These are phyloP conservation scores for Boechera divaricarpa DNA, from an alignment of 345 rosid genomes.

Conservation along the genomic window DNA sequence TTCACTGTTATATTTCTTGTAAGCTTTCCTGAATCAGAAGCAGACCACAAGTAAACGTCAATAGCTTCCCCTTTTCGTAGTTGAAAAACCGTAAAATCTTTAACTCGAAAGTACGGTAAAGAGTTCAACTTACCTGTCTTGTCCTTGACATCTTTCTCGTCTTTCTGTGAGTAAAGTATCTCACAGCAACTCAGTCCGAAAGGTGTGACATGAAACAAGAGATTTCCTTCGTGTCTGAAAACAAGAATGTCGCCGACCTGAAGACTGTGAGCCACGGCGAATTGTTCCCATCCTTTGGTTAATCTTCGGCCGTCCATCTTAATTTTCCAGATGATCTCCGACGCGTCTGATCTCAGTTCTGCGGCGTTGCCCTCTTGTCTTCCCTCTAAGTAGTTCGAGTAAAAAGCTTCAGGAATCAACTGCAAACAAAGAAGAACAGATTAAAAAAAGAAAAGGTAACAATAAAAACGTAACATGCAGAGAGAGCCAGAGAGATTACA, in stretches of 20 bases:
- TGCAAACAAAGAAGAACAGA: neutral
- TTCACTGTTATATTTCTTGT: neutral
- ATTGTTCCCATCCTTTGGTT: neutral
- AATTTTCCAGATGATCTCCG: neutral
- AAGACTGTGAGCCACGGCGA: neutral
- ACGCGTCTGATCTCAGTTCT: constrained; percentile 1
- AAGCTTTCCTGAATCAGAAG: neutral
- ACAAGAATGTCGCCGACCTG: constrained; percentile 1
- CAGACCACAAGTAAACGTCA: too few relatives aligned
- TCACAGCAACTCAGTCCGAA: constrained; percentile 4
- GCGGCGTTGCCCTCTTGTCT: neutral
- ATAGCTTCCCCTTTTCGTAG: too few relatives aligned
- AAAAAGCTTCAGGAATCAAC: constrained; percentile 19
- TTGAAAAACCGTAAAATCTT: too few relatives aligned
- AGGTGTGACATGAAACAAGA: constrained; percentile 6
- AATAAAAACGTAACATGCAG: neutral
- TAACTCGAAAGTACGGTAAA: too few relatives aligned
- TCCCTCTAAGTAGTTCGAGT: neutral
- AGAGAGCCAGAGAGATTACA: neutral
- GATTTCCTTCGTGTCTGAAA: constrained; percentile 7
- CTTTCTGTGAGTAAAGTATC: neutral
- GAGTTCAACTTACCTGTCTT: neutral
- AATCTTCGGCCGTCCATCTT: neutral
- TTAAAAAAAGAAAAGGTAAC: too few relatives aligned
- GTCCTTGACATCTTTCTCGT: neutral